Conservation (phyloP, 2,329 filamentous ascomycete genomes). For the Colletotrichum lupini region DNA sequence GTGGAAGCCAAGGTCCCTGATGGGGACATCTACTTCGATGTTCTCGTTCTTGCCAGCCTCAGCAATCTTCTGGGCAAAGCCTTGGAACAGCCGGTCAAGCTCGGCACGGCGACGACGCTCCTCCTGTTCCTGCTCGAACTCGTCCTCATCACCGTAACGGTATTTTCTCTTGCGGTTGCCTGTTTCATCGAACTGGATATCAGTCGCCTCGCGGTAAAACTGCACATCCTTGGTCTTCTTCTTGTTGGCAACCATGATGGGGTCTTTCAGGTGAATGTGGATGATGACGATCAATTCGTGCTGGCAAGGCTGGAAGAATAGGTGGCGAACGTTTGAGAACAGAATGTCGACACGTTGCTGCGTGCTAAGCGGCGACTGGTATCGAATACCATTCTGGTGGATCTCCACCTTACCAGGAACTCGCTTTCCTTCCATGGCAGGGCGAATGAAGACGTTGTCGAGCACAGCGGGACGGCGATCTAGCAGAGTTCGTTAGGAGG, state of each 20-base stretch:
- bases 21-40: slow-evolving; percentile 94
- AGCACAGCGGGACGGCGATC: slow-evolving; percentile 90
- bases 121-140: slow-evolving; percentile 98
- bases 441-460: slow-evolving; percentile 95
- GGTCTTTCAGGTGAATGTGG: slow-evolving; percentile 96
- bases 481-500: slow-evolving; percentile 45
- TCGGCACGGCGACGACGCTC: slow-evolving; percentile 91
- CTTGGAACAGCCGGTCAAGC: slow-evolving; percentile 94
- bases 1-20: slow-evolving; percentile 95
- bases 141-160: slow-evolving; percentile 96
- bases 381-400: slow-evolving; percentile 98
- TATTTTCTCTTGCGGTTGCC: slow-evolving; percentile 98
- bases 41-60: slow-evolving; percentile 93
- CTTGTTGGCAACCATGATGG: slow-evolving; percentile 95
- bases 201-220: slow-evolving; percentile 97
- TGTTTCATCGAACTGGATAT: slow-evolving; percentile 98
- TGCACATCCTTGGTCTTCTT: slow-evolving; percentile 99
- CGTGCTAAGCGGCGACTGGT: slow-evolving; percentile 82
- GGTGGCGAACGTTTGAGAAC: slow-evolving; percentile 97
- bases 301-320: slow-evolving; percentile 98
- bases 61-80: slow-evolving; percentile 96
- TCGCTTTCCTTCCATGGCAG: slow-evolving; percentile 95
- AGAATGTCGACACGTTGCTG: slow-evolving; percentile 91
- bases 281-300: slow-evolving; percentile 98
- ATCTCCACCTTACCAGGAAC: slow-evolving; percentile 97